A percentile compares a stretch with the other conserved stretches of the same genome.
Evolutionary conservation across 805 yeast species (phyloP).

Genomic region (Cyberlindnera veronae): DNA sequence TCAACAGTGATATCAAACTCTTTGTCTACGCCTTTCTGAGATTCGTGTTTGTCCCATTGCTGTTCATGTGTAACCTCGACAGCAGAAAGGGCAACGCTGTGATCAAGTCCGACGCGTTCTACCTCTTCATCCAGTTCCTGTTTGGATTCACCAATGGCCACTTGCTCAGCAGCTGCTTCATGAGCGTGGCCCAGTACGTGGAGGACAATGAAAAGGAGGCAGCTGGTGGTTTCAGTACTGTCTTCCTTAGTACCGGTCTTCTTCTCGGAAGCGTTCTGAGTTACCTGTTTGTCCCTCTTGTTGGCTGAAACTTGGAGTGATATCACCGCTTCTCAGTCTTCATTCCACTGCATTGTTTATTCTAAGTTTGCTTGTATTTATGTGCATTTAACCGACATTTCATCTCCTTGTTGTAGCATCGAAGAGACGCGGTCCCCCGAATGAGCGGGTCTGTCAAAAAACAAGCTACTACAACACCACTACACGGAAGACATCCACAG

Average conservation of each 20-base stretch:
- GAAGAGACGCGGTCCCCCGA: no score
- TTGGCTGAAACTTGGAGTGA: slow-evolving; percentile 10
- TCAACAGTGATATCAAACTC: slow-evolving; percentile 41
- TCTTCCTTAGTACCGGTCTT: slow-evolving; percentile 74
- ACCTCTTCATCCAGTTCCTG: slow-evolving; percentile 63
- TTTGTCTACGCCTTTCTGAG: slow-evolving; percentile 56
- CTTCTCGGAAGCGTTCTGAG: slow-evolving; percentile 76
- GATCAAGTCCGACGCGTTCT: slow-evolving; percentile 58
- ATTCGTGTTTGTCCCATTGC: slow-evolving; percentile 62
- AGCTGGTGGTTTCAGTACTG: slow-evolving; percentile 89
- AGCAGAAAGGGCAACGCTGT: slow-evolving; percentile 21
- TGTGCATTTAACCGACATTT: not conserved
- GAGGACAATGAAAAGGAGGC: slow-evolving; percentile 75
- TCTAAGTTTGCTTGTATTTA: not conserved
- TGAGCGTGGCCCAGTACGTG: slow-evolving; percentile 62
- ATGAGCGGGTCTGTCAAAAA: no score
- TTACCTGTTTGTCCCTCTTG: slow-evolving; percentile 51
- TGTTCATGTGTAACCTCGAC: slow-evolving; percentile 59
- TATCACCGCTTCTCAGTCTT: not conserved
- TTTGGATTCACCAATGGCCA: slow-evolving; percentile 93
- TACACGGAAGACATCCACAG: no score
- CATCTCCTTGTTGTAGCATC: no score
- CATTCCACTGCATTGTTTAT: not conserved
- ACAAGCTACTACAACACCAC: no score
- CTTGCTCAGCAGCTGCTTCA: slow-evolving; percentile 72